Conservation (phyloP, 306 rosid species). For the Quercus rubra region DNA sequence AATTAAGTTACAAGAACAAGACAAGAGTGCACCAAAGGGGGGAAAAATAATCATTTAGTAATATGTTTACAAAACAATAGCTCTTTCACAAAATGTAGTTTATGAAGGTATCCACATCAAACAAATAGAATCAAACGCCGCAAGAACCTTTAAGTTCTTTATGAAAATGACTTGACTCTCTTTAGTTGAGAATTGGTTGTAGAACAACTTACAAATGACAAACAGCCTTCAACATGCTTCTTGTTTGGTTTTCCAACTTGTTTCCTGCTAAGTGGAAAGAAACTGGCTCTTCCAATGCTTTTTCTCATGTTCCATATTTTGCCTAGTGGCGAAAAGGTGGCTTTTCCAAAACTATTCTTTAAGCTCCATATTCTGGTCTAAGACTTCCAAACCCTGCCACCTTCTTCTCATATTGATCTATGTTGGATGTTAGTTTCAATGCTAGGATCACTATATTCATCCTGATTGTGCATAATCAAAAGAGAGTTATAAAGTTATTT, state of each 20-base stretch:
- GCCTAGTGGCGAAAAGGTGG: not conserved
- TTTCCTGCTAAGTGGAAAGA: conserved; percentile 18
- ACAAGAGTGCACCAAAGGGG: too few relatives aligned
- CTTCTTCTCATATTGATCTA: conserved; percentile 36
- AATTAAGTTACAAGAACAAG: too few relatives aligned
- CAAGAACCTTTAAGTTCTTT: not conserved
- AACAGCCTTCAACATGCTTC: conserved; percentile 21
- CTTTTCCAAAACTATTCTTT: conserved; percentile 1
- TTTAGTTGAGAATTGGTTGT: not conserved
- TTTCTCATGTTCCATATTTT: too few relatives aligned
- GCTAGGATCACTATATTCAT: conserved; percentile 33
- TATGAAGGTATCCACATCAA: too few relatives aligned
- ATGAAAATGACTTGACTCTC: conserved; percentile 23
- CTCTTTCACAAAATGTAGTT: too few relatives aligned
- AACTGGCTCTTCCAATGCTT: not conserved
- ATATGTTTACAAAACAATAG: too few relatives aligned
- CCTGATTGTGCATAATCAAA: conserved; percentile 38
- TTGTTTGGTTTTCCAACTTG: conserved; percentile 2
- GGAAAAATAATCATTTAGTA: too few relatives aligned
- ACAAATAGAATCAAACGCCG: not conserved
- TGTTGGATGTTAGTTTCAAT: conserved; percentile 37
- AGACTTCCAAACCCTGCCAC: conserved; percentile 15
- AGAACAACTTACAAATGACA: conserved; percentile 31
- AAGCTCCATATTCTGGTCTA: not conserved
- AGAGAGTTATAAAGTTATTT: not conserved